Evolutionary conservation across 495 filamentous ascomycete genomes (phyloP), one percentile per base, ranked within the genome.

Genomic region (Pyrenopolyporus hunteri): DNA sequence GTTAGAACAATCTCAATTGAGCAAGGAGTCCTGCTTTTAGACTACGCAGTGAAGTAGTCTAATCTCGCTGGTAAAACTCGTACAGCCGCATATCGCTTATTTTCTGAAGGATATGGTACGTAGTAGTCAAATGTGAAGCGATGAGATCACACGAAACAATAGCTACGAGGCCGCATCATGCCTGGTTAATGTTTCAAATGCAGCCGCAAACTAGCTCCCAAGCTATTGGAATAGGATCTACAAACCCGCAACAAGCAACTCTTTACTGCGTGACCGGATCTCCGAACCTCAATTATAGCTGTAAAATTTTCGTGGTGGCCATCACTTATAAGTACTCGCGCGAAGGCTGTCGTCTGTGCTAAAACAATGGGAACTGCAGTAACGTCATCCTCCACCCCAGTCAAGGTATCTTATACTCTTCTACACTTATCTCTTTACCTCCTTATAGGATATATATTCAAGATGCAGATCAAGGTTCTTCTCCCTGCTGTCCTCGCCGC

Each of bases 381-480:
- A 25, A 11, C 50, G 52, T 35, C 39, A 43, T 23, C 26, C 2
- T 37, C 32, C n/a, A 6, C 11, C 23, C 23, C 22, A 42, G 14
- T 14, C 29, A 28, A 28, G 57, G n/a, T 13, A 43, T 31, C 26
- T 42, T 31, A 37, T 26, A 2, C 31, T 36, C 28, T 37, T 37
- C 28, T 32, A 19, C 10, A 25, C 29, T 29, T 28, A 20, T 28
- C 7, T 43, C 29, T n/a, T n/a, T n/a, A 31, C 39, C 37, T 17
- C 7, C 13, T 26, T 31, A 5, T 9, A 16, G 6, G 22, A 13
- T 33, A 26, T 36, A 11, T 3, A 37, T 48, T n/a, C 57, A 66
- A 57, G 22, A 66, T 66, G 63, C 63, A 66, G 63, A 57, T 66
- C 47, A 66, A 66, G 52, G n/a, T 33, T 28, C 31, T 66, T 28